Base-by-base conservation (phyloP, 1,284 basidiomycete genomes). In the Tilletia walkeri region DNA sequence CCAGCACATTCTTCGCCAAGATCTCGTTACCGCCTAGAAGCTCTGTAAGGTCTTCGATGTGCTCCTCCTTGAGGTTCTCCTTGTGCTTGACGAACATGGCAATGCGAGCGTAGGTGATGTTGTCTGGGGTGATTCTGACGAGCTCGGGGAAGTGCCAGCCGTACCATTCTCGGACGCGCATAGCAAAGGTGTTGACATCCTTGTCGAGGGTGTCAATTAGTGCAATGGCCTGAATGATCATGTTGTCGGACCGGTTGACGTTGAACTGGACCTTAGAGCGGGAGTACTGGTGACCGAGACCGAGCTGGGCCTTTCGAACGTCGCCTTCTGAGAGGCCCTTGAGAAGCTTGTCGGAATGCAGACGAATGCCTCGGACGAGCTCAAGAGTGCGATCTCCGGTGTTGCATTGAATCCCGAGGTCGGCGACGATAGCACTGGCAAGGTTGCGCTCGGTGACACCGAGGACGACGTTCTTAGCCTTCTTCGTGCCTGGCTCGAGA, bases 131-230 rank as follows among this genome's bases (percentile, higher is more conserved):
- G 84, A 99, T 97, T 87, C 98, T 98, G 79, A 91, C 92, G 91
- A 99, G 93, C 86, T 99, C 95, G 10, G 95, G 95, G 89, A 98
- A 98, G 87, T 99, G 95, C 95, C 95, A 99, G 34, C 95, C 95
- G 83, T 98, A 99, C 95, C 95, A 99, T 88, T 98, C 95, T 89
- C 98, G 98, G 70, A 96, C 93, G 82, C 95, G 89, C 95, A 99
- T 99, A 24, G 94, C 90, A 84, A 98, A 99, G 72, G 98, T 97
- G 87, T 99, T 99, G 85, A 98, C 93, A 86, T 99, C 95, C 86
- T 99, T 99, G 90, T 99, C 95, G 49, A 99, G 88, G 84, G 99
- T 95, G 82, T 99, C 95, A 70, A 99, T 88, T 34, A 99, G 87
- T n/a, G 94, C 95, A 82, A 99, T 97, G 16, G 95, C 95, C 86